phyloP scores from a whole-genome alignment of 768 basidiomycete species.

The Amylocystis lapponica region DNA sequence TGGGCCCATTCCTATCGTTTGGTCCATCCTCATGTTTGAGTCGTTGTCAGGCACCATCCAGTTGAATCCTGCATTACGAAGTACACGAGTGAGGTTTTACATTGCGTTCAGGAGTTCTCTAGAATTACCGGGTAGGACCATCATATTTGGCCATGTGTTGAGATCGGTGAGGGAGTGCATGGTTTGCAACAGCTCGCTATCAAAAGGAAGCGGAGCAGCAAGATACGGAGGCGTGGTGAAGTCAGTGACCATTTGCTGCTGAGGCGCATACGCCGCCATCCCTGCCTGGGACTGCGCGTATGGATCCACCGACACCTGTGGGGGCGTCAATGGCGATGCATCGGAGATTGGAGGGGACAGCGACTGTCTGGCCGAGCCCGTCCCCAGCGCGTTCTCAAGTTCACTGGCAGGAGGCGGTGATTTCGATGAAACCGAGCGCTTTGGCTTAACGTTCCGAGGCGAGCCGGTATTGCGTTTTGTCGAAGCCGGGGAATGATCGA shows the following conservation, averaged over 20 bases:
- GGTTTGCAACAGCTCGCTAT: slow-evolving; percentile 54
- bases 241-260: neutral
- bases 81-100: neutral
- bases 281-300: slow-evolving; percentile 2
- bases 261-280: neutral
- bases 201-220: slow-evolving; percentile 50
- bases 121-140: slow-evolving; percentile 45
- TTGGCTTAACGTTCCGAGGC: neutral
- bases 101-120: neutral
- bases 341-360: slow-evolving; percentile 3
- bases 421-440: neutral
- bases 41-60: slow-evolving; percentile 17
- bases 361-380: slow-evolving; percentile 1
- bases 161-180: slow-evolving; percentile 55
- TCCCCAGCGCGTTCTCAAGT: neutral
- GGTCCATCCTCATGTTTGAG: neutral
- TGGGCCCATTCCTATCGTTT: too few relatives aligned
- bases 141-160: slow-evolving; percentile 48
- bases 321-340: neutral
- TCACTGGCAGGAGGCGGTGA: slow-evolving; percentile 4
- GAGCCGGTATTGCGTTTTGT: slow-evolving; percentile 6
- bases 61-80: slow-evolving; percentile 9
- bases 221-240: slow-evolving; percentile 34
- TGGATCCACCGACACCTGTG: neutral
- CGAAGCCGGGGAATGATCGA: slow-evolving; percentile 10